phyloP scores from a whole-genome alignment of 345 rosid species.

The Dovyalis caffra region DNA sequence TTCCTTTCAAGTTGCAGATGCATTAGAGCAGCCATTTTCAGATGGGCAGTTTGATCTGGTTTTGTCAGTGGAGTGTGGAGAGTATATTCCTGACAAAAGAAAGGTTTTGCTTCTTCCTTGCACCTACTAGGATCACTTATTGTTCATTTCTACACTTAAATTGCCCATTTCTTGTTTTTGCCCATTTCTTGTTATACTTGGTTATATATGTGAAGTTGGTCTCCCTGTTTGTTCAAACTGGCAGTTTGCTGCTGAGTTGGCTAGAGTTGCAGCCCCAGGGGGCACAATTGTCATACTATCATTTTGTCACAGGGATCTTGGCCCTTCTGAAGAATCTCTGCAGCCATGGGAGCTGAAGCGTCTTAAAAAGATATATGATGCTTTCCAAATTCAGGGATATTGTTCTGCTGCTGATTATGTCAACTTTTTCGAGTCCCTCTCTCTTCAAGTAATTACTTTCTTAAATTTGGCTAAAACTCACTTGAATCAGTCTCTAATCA shows the following conservation, averaged over 20 bases:
- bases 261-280: constrained; percentile 83
- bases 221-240: constrained; percentile 2
- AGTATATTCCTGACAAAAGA: constrained; percentile 85
- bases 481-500: too few species aligned
- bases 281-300: constrained; percentile 76
- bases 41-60: constrained; percentile 76
- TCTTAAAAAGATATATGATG: constrained; percentile 59
- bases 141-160: neutral
- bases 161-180: neutral
- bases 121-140: neutral
- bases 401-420: constrained; percentile 82
- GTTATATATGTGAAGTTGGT: neutral
- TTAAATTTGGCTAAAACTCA: neutral
- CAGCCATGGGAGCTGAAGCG: constrained; percentile 68
- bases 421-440: constrained; percentile 46
- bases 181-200: neutral
- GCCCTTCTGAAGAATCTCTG: constrained; percentile 55
- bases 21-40: constrained; percentile 84
- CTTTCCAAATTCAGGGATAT: constrained; percentile 82
- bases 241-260: constrained; percentile 80
- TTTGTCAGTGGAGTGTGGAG: constrained; percentile 98
- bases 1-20: constrained; percentile 86
- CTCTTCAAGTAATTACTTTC: constrained; percentile 47
- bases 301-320: constrained; percentile 88
- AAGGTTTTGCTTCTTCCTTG: constrained; percentile 42